These are phyloP conservation scores for Quercus parvula DNA, from an alignment of 306 rosid genomes.

Conservation along the genomic window DNA sequence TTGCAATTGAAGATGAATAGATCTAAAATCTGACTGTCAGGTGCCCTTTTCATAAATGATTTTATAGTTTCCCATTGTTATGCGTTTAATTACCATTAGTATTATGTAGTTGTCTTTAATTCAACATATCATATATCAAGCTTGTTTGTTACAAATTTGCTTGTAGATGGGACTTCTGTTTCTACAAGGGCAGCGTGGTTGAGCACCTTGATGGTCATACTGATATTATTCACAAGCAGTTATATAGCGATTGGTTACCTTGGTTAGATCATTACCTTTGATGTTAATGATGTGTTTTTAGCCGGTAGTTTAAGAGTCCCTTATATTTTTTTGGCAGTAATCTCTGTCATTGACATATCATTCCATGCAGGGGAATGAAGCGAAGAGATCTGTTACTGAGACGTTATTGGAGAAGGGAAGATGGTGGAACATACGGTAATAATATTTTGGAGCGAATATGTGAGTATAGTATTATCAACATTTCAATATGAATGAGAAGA, in stretches of 20 bases:
- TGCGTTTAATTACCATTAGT: neutral
- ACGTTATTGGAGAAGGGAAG: conserved; percentile 97
- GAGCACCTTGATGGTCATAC: conserved; percentile 94
- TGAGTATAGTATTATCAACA: neutral
- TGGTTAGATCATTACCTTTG: conserved; percentile 45
- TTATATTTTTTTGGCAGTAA: neutral
- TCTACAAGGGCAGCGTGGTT: conserved; percentile 57
- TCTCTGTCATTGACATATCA: conserved; percentile 24
- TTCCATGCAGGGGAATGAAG: conserved; percentile 70
- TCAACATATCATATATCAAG: neutral
- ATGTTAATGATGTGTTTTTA: neutral
- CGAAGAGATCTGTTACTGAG: conserved; percentile 70
- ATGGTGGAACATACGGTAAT: conserved; percentile 91
- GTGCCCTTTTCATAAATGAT: neutral
- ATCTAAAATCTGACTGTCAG: neutral
- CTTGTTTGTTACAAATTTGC: neutral
- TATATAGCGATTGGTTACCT: conserved; percentile 82
- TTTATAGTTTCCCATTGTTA: neutral
- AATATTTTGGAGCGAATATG: neutral
- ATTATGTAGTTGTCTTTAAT: neutral
- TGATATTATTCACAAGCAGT: conserved; percentile 65
- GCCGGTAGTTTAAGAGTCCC: neutral
- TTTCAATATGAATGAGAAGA: neutral
- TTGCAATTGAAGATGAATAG: neutral
- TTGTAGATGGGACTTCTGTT: conserved; percentile 94